Base-by-base conservation (phyloP, 768 basidiomycete genomes). In the Sistotremastrum suecicum region DNA sequence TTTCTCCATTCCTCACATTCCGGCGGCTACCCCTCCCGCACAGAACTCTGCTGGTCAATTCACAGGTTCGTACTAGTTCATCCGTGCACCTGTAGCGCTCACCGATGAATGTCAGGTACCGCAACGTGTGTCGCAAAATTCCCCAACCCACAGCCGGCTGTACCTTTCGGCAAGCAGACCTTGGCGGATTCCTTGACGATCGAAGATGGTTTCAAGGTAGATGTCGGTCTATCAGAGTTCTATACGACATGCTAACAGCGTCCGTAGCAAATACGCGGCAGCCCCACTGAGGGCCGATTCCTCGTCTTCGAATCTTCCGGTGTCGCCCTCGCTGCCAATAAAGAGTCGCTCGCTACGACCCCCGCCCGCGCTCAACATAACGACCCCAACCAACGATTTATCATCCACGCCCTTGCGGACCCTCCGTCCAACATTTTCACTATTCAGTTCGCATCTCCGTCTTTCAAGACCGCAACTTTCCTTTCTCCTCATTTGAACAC, bases 201-300 rank as follows among this genome's bases (percentile, higher is more conserved):
- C 39, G 52, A 53, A 38, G 10, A 37, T 12, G 52, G 52, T 3
- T 53, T 49, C 45, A 48, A 48, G 43, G 47, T 34, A 44, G 20
- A 43, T 11, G 20, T 8, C 31, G 7, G 34, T 44, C 37, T 20
- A 10, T 4, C n/a, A 11, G n/a, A n/a, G n/a, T n/a, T n/a, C n/a
- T n/a, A n/a, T n/a, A n/a, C n/a, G n/a, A n/a, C n/a, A n/a, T n/a
- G n/a, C n/a, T n/a, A n/a, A n/a, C n/a, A n/a, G n/a, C n/a, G n/a
- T n/a, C n/a, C 20, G 20, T 42, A 48, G 47, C n/a, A 34, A 10
- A 41, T 53, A 28, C 50, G 52, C 34, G 52, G 52, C 5, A 37
- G 29, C 10, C 12, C 51, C 9, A 51, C 52, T 31, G 52, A 53
- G 39, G 52, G 52, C 20, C 50, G 52, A 12, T 49, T 39, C 45